phyloP scores from a whole-genome alignment of 23 red algal species.

The Agarophyton chilense region DNA sequence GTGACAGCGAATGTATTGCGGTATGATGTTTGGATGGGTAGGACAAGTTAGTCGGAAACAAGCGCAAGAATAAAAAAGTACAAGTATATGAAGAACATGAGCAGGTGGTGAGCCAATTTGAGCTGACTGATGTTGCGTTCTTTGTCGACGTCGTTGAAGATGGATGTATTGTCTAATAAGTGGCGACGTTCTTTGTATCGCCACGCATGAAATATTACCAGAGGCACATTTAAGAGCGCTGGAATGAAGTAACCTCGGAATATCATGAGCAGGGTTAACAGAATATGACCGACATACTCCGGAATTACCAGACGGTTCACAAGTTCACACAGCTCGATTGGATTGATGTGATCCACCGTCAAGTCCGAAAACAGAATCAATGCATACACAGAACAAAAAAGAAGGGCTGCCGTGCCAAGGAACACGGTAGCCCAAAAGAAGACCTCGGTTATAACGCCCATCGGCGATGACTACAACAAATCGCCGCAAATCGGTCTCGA shows the following conservation, averaged over 20 bases:
- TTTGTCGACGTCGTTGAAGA: constrained; percentile 75
- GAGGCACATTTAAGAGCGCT: constrained; percentile 70
- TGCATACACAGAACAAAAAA: constrained; percentile 90
- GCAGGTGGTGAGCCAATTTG: constrained; percentile 84
- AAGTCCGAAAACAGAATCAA: constrained; percentile 94
- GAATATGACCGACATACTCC: constrained; percentile 72
- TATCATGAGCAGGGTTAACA: constrained; percentile 53
- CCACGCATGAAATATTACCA: constrained; percentile 67
- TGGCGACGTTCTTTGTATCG: constrained; percentile 64
- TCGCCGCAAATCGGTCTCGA: too few species aligned
- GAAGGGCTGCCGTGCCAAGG: constrained; percentile 65
- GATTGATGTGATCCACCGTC: constrained; percentile 94
- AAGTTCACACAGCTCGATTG: constrained; percentile 90
- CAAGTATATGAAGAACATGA: constrained; percentile 93
- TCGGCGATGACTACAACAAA: not conserved
- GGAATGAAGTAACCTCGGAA: constrained; percentile 67
- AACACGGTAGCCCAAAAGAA: constrained; percentile 87
- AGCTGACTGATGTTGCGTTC: constrained; percentile 63
- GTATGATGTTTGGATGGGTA: not conserved
- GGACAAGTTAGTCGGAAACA: constrained; percentile 31
- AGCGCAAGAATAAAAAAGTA: constrained; percentile 75
- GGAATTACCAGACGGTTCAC: constrained; percentile 86
- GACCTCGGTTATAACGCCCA: constrained; percentile 66
- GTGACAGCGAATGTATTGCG: not conserved
- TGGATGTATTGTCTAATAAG: constrained; percentile 89